Percentiles rank a stretch among this genome's conserved stretches.
These are phyloP conservation scores for Penicillium brevicompactum DNA, from an alignment of 2,329 filamentous ascomycete genomes.

Conservation along the genomic window DNA sequence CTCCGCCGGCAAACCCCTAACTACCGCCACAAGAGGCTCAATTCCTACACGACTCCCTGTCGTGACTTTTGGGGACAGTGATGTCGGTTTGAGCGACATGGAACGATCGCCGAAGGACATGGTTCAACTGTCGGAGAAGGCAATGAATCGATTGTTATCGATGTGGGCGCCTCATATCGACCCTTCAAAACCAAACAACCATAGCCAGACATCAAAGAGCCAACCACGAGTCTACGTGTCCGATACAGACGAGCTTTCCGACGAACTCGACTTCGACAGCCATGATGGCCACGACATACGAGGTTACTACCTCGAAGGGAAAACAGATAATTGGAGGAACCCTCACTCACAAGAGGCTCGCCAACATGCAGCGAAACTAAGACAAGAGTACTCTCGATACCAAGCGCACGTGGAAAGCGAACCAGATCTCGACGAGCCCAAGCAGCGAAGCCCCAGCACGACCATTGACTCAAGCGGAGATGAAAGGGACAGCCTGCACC, in stretches of 20 bases:
- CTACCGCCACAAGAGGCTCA: conserved; percentile 16
- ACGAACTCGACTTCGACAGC: conserved; percentile 24
- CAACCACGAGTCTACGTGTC: conserved; percentile 21
- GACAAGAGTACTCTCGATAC: conserved; percentile 36
- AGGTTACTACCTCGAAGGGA: conserved; percentile 39
- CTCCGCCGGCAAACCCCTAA: conserved; percentile 13
- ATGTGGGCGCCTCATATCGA: conserved; percentile 29
- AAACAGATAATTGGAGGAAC: conserved; percentile 38
- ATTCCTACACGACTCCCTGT: conserved; percentile 29
- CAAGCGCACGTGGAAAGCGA: conserved; percentile 43
- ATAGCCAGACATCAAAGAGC: background rate
- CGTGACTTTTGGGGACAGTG: conserved; percentile 37
- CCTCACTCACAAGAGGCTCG: conserved; percentile 42
- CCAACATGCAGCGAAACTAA: conserved; percentile 30
- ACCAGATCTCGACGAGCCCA: conserved; percentile 23
- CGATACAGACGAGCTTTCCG: conserved; percentile 23
- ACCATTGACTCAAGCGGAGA: conserved; percentile 19
- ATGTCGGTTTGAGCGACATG: conserved; percentile 35
- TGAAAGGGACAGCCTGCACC: conserved; percentile 7
- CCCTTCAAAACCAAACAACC: conserved; percentile 15
- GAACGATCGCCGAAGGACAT: conserved; percentile 41
- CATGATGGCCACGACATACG: conserved; percentile 24
- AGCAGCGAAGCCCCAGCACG: conserved; percentile 6
- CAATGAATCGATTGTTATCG: conserved; percentile 36
- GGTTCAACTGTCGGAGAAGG: conserved; percentile 39